phyloP scores from a whole-genome alignment of 768 basidiomycete genomes.

The Mycena venus region DNA sequence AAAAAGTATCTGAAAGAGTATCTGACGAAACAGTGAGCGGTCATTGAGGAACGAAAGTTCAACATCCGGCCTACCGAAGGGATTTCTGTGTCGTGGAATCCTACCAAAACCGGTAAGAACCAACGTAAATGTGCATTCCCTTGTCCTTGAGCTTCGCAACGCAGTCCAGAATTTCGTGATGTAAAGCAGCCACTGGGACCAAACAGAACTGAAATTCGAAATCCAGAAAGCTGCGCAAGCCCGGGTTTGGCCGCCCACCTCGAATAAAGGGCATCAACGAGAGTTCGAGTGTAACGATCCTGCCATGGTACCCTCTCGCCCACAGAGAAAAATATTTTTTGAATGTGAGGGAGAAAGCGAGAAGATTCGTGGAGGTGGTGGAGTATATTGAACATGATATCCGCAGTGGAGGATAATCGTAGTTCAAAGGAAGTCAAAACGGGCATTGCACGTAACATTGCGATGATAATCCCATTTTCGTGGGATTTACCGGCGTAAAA shows the following conservation, averaged over 20 bases:
- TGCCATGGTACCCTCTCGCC: not conserved
- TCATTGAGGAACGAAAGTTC: not conserved
- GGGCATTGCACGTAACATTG: not conserved
- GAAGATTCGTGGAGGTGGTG: not conserved
- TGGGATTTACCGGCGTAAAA: not conserved
- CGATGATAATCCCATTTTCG: not conserved
- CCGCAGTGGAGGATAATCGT: not conserved
- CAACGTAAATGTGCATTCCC: not conserved
- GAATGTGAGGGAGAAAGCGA: not conserved
- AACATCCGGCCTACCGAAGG: not conserved
- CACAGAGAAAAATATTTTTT: not conserved
- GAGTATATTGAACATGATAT: not conserved
- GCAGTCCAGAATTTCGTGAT: not conserved
- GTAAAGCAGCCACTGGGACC: not conserved
- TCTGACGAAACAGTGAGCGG: not conserved
- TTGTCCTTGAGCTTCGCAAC: not conserved
- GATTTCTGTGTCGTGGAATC: not conserved
- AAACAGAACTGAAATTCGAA: not conserved
- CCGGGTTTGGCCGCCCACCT: not conserved
- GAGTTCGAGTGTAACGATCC: not conserved
- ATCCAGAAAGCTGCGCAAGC: not conserved
- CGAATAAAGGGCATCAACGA: not conserved
- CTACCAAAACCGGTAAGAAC: not conserved
- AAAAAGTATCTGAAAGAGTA: not conserved
- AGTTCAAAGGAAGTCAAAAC: not conserved